Percentiles rank a stretch among this genome's conserved stretches.
Conservation (phyloP, 1,284 basidiomycete genomes). For the Moesziomyces parantarcticus region DNA sequence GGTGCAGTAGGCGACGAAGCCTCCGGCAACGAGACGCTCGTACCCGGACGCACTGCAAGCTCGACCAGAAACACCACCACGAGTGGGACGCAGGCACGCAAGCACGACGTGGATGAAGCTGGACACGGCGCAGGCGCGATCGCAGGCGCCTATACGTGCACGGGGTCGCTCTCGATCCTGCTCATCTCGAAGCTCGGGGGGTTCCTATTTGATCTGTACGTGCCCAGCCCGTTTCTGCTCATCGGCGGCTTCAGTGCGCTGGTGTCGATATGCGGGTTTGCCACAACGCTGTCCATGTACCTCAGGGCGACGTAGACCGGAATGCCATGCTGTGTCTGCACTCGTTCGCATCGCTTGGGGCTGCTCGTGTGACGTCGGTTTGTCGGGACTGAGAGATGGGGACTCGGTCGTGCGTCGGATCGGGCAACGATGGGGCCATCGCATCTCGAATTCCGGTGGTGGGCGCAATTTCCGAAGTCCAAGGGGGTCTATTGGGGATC, state of each 20-base stretch:
- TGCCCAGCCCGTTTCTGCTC: conserved; percentile 50
- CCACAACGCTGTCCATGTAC: background rate
- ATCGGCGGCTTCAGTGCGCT: conserved; percentile 37
- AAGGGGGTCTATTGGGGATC: no score
- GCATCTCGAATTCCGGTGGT: no score
- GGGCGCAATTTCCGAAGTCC: no score
- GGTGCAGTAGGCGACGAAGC: conserved; percentile 1
- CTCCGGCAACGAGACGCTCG: conserved; percentile 5
- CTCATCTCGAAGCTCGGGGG: conserved; percentile 53
- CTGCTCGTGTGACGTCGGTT: no score
- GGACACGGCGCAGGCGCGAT: conserved; percentile 43
- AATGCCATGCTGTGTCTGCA: no score
- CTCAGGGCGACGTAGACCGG: no score
- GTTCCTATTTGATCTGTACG: conserved; percentile 49
- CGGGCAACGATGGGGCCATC: no score
- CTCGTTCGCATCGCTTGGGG: no score
- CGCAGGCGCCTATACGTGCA: conserved; percentile 54
- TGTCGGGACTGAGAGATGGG: no score
- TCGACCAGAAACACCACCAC: no score
- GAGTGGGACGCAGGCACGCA: background rate
- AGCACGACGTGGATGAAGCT: conserved; percentile 1
- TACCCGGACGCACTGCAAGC: background rate
- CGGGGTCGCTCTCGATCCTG: conserved; percentile 49
- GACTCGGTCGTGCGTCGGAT: no score
- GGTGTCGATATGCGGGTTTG: conserved; percentile 31